phyloP scores from a whole-genome alignment of 306 rosid species.

The Elaeagnus macrophylla region DNA sequence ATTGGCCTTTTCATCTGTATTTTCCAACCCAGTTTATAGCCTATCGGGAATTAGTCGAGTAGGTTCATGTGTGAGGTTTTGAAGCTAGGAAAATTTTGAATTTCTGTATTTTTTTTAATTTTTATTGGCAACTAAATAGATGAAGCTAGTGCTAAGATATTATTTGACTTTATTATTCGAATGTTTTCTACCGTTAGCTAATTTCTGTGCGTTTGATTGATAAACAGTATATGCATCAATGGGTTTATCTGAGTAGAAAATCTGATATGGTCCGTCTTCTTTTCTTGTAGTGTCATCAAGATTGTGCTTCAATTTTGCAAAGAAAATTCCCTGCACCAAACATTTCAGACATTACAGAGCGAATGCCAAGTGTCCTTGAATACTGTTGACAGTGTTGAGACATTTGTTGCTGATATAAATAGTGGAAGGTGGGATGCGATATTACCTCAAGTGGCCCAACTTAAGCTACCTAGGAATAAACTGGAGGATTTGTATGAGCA shows the following conservation, averaged over 20 bases:
- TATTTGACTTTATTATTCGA: background rate
- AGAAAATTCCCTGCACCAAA: constrained; percentile 87
- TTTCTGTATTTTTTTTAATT: background rate
- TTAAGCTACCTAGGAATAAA: constrained; percentile 87
- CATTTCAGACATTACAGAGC: constrained; percentile 80
- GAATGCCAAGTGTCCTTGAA: constrained; percentile 97
- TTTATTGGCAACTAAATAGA: background rate
- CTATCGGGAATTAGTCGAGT: too few relatives aligned
- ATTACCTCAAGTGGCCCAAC: constrained; percentile 92
- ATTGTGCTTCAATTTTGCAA: constrained; percentile 97
- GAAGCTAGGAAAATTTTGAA: too few relatives aligned
- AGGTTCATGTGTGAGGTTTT: too few relatives aligned
- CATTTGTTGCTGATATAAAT: constrained; percentile 83
- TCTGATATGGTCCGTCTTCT: background rate
- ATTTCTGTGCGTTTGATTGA: background rate
- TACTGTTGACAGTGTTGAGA: constrained; percentile 92
- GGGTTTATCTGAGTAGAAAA: background rate
- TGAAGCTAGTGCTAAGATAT: background rate
- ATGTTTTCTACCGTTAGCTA: background rate
- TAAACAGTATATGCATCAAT: background rate
- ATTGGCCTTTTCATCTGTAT: too few relatives aligned
- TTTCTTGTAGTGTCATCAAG: constrained; percentile 69
- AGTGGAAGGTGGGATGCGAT: constrained; percentile 96
- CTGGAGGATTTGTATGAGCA: constrained; percentile 98
- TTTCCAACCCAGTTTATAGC: too few relatives aligned